Conservation (phyloP, 805 yeast genomes). For the Wickerhamiella domercqiae region DNA sequence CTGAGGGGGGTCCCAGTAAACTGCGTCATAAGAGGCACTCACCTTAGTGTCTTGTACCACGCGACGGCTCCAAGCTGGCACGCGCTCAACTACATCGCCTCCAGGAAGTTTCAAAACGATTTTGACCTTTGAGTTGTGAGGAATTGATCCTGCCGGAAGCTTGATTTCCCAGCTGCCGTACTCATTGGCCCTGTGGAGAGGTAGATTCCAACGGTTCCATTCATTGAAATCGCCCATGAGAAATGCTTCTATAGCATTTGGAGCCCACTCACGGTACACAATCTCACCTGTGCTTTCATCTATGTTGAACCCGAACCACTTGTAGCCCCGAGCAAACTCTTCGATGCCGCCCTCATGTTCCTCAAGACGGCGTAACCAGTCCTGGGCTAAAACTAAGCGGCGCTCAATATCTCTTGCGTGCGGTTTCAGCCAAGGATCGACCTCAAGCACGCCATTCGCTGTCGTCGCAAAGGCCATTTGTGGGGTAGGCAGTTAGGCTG, state of each 20-base stretch:
- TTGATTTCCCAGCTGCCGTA: slow-evolving; percentile 56
- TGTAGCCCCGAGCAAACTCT: slow-evolving; percentile 62
- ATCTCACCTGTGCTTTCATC: slow-evolving; percentile 37
- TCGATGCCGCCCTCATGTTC: slow-evolving; percentile 49
- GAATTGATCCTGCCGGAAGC: slow-evolving; percentile 53
- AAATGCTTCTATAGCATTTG: slow-evolving; percentile 61
- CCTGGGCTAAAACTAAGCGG: slow-evolving; percentile 49
- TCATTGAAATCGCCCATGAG: slow-evolving; percentile 85
- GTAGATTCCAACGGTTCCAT: slow-evolving; percentile 51
- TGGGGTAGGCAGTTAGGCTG: not conserved
- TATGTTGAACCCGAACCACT: slow-evolving; percentile 62
- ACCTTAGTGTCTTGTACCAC: slow-evolving; percentile 48
- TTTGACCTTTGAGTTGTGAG: slow-evolving; percentile 62
- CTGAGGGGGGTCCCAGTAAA: slow-evolving; percentile 77
- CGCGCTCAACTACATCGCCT: slow-evolving; percentile 59
- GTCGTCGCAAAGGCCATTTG: no score
- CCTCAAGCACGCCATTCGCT: slow-evolving; percentile 31
- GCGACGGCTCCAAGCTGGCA: slow-evolving; percentile 80
- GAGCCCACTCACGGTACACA: slow-evolving; percentile 72
- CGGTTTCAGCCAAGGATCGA: slow-evolving; percentile 83
- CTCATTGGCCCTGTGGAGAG: slow-evolving; percentile 38
- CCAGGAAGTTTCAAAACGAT: slow-evolving; percentile 47
- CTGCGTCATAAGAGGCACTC: slow-evolving; percentile 53
- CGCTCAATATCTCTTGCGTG: slow-evolving; percentile 49
- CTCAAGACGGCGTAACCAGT: slow-evolving; percentile 44